Base-by-base conservation (phyloP, 2,329 filamentous ascomycete genomes). In the Ceratocystis ficicola region DNA sequence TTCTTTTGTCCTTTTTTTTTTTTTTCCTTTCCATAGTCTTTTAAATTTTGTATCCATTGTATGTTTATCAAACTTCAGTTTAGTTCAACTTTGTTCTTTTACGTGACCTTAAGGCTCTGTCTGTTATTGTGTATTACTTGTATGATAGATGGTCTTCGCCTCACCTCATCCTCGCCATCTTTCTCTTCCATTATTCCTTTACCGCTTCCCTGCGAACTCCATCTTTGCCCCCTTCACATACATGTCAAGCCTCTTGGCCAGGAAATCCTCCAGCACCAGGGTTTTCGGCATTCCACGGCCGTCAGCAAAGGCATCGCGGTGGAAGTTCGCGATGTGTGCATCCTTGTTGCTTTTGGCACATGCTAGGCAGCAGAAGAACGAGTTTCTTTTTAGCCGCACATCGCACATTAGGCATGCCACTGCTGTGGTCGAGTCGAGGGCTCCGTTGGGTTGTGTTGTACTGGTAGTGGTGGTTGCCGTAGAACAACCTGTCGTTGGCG, bases 311-410 rank as follows among this genome's bases (percentile, higher is more conserved):
- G 48, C 66, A 48, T 65, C 66, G n/a, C 63, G 63, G 44, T 68
- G 66, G 44, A 65, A 68, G 44, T 62, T 65, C 8, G 66, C 61
- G 44, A 68, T 68, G 57, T 68, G 66, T 7, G 63, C 52, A 57
- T 68, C 66, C 63, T 68, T 68, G 22, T 68, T 68, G 55, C 46
- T 65, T 52, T 68, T 68, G 10, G 66, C 66, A 41, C 66, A 68
- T n/a, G 66, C 64, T 30, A 65, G 62, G 48, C 66, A 68, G 30
- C 66, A 68, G 50, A 68, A 68, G 61, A 65, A 68, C 2, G 59
- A 63, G 55, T 68, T 66, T 15, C 65, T 61, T 62, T 68, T 66
- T 12, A 68, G 61, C 36, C 66, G 64, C 30, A 68, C 66, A 48
- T 68, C 66, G 46, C 66, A 68, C 66, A 68, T 68, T 7, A 68